These are phyloP conservation scores for Picea engelmannii DNA, from an alignment of 83 land plant genomes.

Conservation along the genomic window DNA sequence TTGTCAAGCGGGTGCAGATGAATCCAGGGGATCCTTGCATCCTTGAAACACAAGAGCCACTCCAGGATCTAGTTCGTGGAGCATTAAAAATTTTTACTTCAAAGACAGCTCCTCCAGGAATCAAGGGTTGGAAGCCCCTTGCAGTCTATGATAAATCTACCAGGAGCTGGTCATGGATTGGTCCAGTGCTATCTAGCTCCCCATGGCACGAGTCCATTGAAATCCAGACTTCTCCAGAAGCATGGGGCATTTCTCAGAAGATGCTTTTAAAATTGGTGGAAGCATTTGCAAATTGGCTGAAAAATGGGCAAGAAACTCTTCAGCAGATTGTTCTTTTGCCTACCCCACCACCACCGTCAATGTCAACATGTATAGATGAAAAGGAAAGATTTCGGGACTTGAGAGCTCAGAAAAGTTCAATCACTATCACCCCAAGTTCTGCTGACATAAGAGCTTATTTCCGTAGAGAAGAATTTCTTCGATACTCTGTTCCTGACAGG, in stretches of 20 bases:
- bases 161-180: conserved; percentile 91
- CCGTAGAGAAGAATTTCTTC: conserved; percentile 78
- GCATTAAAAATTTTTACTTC: conserved; percentile 82
- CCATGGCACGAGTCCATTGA: conserved; percentile 38
- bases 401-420: conserved; percentile 95
- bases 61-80: conserved; percentile 91
- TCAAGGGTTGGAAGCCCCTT: conserved; percentile 95
- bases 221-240: conserved; percentile 74
- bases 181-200: conserved; percentile 56
- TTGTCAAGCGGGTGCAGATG: conserved; percentile 74
- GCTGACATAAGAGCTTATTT: conserved; percentile 92
- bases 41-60: conserved; percentile 88
- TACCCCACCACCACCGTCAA: conserved; percentile 65
- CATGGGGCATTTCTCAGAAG: conserved; percentile 92
- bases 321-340: conserved; percentile 91
- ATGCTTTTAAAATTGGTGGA: conserved; percentile 93
- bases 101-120: conserved; percentile 86
- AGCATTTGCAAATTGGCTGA: conserved; percentile 94
- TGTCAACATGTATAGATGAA: conserved; percentile 66
- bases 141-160: conserved; percentile 63
- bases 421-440: conserved; percentile 88
- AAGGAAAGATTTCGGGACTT: conserved; percentile 95
- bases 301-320: conserved; percentile 89
- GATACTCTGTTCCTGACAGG: conserved; percentile 97
- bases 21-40: conserved; percentile 92